Conservation (phyloP, 345 rosid genomes). For the Cardiospermum halicacabum region DNA sequence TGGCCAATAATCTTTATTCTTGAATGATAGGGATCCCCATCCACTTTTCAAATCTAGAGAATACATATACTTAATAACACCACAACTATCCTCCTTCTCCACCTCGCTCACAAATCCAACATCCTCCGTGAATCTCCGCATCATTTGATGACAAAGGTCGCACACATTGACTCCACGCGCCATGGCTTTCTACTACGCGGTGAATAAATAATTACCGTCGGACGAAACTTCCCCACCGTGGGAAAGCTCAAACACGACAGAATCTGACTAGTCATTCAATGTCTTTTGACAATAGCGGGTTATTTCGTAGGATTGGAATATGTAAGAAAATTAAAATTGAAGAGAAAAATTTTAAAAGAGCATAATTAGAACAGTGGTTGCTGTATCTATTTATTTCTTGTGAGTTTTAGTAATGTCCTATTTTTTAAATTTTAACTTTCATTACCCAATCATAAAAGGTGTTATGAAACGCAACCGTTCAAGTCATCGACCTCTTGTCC, state of each 20-base stretch:
- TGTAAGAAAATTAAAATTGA: too few species aligned
- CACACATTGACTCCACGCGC: slow-evolving; percentile 74
- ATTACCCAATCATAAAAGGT: too few species aligned
- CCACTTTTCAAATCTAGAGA: slow-evolving; percentile 93
- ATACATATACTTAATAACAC: slow-evolving; percentile 93
- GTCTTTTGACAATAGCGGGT: too few species aligned
- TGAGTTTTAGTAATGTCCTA: too few species aligned
- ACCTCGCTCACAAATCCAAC: slow-evolving; percentile 53
- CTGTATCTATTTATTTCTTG: too few species aligned
- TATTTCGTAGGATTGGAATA: too few species aligned
- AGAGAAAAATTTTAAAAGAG: too few species aligned
- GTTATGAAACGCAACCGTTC: too few species aligned
- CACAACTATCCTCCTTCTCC: slow-evolving; percentile 40
- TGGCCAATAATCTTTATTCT: slow-evolving; percentile 79
- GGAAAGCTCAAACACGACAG: slow-evolving; percentile 70
- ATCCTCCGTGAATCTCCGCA: slow-evolving; percentile 63
- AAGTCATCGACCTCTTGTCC: too few species aligned
- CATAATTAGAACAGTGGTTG: too few species aligned
- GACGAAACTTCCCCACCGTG: slow-evolving; percentile 94
- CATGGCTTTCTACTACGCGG: slow-evolving; percentile 77
- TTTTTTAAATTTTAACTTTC: too few species aligned
- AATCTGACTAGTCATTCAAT: slow-evolving; percentile 34
- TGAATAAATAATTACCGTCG: slow-evolving; percentile 95
- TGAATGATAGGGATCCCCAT: slow-evolving; percentile 97
- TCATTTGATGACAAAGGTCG: slow-evolving; percentile 59